Percentiles rank a stretch among this genome's conserved stretches.
Evolutionary conservation across 78 protist genomes (phyloP).

Genomic region (Bodo saltans): DNA sequence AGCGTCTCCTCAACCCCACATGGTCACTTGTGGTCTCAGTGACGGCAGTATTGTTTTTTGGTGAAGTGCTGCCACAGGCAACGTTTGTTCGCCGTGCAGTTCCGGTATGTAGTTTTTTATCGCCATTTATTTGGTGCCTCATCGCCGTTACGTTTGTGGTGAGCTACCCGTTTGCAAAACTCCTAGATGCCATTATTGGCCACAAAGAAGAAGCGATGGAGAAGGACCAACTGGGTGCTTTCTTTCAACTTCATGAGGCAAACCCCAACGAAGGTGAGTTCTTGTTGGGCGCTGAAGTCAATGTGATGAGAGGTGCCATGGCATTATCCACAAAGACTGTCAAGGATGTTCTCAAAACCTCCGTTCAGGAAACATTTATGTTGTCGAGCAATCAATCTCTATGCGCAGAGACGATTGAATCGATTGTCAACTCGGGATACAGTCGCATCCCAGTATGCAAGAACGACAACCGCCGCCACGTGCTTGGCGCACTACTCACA

Average conservation of each 20-base stretch:
- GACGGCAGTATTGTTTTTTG: slow-evolving; percentile 56
- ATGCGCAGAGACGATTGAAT: neutral
- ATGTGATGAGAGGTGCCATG: neutral
- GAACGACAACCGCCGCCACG: neutral
- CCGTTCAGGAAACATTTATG: neutral
- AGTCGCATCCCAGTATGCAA: neutral
- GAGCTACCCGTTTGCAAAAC: neutral
- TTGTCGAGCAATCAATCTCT: neutral
- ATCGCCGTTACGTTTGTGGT: neutral
- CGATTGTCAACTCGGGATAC: neutral
- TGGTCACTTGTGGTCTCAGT: slow-evolving; percentile 53
- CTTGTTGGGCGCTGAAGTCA: neutral
- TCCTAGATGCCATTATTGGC: neutral
- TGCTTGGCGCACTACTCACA: neutral
- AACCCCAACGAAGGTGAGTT: neutral
- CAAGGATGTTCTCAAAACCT: neutral
- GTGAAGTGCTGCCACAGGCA: slow-evolving; percentile 70
- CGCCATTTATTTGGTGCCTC: neutral
- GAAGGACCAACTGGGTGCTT: neutral
- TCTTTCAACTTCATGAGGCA: no score
- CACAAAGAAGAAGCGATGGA: neutral
- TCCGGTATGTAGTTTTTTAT: neutral
- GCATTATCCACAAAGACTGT: neutral
- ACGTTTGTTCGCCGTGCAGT: slow-evolving; percentile 2
- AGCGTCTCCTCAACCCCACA: slow-evolving; percentile 9